A percentile compares a stretch with the other conserved stretches of the same genome.
These are phyloP conservation scores for Phytophthora syringae DNA, from an alignment of 352 stramenopile species.

Conservation along the genomic window DNA sequence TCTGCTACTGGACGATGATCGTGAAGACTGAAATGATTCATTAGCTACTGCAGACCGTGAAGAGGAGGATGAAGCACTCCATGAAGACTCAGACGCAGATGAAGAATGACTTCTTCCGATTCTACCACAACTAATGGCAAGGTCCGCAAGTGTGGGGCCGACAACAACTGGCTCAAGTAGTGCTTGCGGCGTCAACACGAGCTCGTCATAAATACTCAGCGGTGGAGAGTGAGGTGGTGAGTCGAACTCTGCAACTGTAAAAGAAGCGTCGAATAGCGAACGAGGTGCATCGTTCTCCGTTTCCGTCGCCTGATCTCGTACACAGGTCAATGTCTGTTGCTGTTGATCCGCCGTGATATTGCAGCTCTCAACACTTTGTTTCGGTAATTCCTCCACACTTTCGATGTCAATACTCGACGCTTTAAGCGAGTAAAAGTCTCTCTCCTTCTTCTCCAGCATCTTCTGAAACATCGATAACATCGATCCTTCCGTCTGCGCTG, in stretches of 20 bases:
- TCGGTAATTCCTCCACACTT: neutral
- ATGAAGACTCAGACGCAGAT: constrained; percentile 4
- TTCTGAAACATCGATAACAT: constrained; percentile 26
- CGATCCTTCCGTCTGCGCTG: constrained; percentile 3
- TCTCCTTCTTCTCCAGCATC: constrained; percentile 35
- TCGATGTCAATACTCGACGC: neutral
- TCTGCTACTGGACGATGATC: constrained; percentile 15
- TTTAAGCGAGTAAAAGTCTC: constrained; percentile 28
- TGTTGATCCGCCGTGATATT: constrained; percentile 12
- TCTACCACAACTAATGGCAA: constrained; percentile 1
- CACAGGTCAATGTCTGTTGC: constrained; percentile 20
- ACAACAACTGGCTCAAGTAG: neutral
- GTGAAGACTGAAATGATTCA: neutral
- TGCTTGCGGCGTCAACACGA: neutral
- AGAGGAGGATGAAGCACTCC: constrained; percentile 9
- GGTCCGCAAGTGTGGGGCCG: constrained; percentile 32
- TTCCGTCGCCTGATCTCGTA: constrained; percentile 32
- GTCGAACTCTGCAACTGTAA: constrained; percentile 1
- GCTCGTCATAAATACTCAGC: neutral
- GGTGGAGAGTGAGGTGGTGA: neutral
- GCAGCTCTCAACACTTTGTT: neutral
- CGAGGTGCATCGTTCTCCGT: constrained; percentile 9
- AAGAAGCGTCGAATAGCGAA: neutral
- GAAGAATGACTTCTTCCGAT: neutral
- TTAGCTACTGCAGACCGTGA: neutral